Percentiles rank a stretch among this genome's conserved stretches.
phyloP scores from a whole-genome alignment of 257 asterid species.

The Primulina eburnea region DNA sequence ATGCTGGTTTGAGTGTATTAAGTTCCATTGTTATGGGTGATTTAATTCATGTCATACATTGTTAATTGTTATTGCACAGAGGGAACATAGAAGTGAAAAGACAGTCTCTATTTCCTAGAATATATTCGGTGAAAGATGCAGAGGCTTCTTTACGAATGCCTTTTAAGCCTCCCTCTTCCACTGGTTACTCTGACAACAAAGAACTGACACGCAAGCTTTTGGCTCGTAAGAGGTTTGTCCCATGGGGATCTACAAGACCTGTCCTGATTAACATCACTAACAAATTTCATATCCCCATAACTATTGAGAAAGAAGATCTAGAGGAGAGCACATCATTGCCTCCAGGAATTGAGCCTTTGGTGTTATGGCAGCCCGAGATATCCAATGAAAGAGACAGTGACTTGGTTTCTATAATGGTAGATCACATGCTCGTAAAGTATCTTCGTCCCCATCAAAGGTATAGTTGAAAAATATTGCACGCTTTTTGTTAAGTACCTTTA shows the following conservation, averaged over 20 bases:
- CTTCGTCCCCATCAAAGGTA: constrained; percentile 99
- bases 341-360: constrained; percentile 80
- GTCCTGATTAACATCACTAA: constrained; percentile 61
- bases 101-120: constrained; percentile 84
- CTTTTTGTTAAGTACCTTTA: constrained; percentile 21
- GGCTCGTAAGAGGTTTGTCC: constrained; percentile 92
- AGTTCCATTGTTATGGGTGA: not conserved
- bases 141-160: constrained; percentile 71
- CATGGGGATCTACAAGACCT: constrained; percentile 90
- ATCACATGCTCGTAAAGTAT: constrained; percentile 79
- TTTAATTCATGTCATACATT: too few species aligned
- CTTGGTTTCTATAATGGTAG: constrained; percentile 53
- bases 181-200: constrained; percentile 64
- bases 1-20: too few species aligned
- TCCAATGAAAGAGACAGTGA: constrained; percentile 35
- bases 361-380: constrained; percentile 85
- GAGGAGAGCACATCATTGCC: constrained; percentile 62
- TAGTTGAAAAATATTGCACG: not conserved
- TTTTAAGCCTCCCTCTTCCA: constrained; percentile 79
- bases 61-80: constrained; percentile 33
- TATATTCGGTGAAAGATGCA: constrained; percentile 68
- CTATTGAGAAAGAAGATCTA: constrained; percentile 39
- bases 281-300: constrained; percentile 38
- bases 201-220: constrained; percentile 72
- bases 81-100: constrained; percentile 77